These are phyloP conservation scores for Suillus subluteus DNA, from an alignment of 768 basidiomycete species.

Conservation along the genomic window DNA sequence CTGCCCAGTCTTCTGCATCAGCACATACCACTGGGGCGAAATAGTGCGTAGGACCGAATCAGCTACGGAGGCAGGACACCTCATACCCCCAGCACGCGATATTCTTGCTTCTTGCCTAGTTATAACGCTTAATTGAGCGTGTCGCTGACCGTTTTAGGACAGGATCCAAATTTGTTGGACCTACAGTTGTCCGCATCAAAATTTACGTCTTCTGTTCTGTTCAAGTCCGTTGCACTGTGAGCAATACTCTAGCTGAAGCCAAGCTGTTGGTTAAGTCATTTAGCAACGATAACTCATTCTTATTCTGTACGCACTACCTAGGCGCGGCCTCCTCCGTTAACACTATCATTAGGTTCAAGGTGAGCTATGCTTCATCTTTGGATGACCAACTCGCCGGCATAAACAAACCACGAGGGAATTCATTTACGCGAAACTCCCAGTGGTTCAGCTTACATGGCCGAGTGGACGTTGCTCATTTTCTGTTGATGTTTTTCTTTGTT, in stretches of 20 bases:
- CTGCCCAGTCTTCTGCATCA: slow-evolving; percentile 22
- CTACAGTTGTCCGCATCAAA: slow-evolving; percentile 54
- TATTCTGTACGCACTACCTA: slow-evolving; percentile 31
- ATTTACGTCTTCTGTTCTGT: slow-evolving; percentile 48
- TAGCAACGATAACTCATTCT: slow-evolving; percentile 12
- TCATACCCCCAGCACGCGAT: slow-evolving; percentile 14
- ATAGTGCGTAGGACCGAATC: slow-evolving; percentile 13
- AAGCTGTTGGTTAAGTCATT: slow-evolving; percentile 8
- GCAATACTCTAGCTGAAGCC: slow-evolving; percentile 22
- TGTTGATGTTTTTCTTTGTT: slow-evolving; percentile 13
- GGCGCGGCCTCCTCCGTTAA: slow-evolving; percentile 75
- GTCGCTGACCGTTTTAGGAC: slow-evolving; percentile 37
- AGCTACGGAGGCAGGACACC: slow-evolving; percentile 20
- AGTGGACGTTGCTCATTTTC: background rate
- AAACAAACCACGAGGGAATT: slow-evolving; percentile 31
- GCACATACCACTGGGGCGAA: slow-evolving; percentile 28
- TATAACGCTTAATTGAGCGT: slow-evolving; percentile 11
- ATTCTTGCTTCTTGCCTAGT: slow-evolving; percentile 20
- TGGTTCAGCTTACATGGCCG: slow-evolving; percentile 26
- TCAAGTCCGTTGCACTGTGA: slow-evolving; percentile 32
- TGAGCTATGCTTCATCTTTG: slow-evolving; percentile 33
- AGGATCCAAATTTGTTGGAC: slow-evolving; percentile 46
- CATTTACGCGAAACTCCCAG: slow-evolving; percentile 20
- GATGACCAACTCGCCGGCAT: slow-evolving; percentile 11
- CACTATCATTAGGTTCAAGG: slow-evolving; percentile 63